Base-by-base conservation (phyloP, 1,139 yeast genomes). In the Pichia inconspicua region DNA sequence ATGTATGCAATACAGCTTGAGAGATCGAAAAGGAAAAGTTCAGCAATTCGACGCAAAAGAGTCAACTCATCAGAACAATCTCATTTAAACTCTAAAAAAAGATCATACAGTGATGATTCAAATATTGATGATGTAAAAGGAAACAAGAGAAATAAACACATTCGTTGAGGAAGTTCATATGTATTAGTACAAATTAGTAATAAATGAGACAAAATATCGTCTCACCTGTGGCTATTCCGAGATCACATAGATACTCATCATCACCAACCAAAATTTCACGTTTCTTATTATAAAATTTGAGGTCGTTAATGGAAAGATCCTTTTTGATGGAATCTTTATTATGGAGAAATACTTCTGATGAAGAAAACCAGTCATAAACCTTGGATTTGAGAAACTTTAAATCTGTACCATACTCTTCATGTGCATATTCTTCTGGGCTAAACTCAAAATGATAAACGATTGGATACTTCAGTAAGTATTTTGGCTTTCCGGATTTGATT, bases 371-470 rank as follows among this genome's bases (percentile, higher is more conserved):
- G 40, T 68, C 63, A 42, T 78, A 67, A 2, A 79, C 65, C 56
- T 78, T 81, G 2, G 66, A 57, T 51, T 89, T 72, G 50, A 87
- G 70, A 55, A 82, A 80, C 27, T 70, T 73, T 27, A 89, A 71
- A 11, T 83, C 77, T 9, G 89, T 78, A 0, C 95, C 95, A 55
- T 72, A 75, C 48, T 83, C 90, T 1, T 83, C 83, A 51, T 82
- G 76, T 62, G 74, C 80, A 59, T 79, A 82, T 59, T 88, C 96
- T 55, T 84, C 94, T 0, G 90, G 89, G 41, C 87, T 77, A 64
- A 88, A 86, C 59, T 85, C 92, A 54, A 87, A 73, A 59, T 84
- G 85, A 58, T 81, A 84, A 42, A 69, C 72, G 25, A 82, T 65
- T 36, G 80, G 80, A 27, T 56, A 63, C 9, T 60, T 55, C 14